phyloP scores from a whole-genome alignment of 2,329 filamentous ascomycete species.

The Alternaria viburni region DNA sequence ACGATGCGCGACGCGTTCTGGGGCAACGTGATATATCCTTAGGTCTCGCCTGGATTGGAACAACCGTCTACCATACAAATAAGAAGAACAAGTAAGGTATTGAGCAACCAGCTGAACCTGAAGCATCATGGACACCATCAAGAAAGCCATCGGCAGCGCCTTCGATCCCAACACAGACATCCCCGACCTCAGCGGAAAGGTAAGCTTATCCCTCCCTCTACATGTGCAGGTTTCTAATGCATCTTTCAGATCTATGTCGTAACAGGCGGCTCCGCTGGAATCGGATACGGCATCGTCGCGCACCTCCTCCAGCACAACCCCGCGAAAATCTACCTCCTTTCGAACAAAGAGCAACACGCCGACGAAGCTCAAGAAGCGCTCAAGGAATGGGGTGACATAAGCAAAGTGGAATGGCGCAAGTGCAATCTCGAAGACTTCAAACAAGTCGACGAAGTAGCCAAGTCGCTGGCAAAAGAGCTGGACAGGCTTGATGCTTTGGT shows the following conservation, averaged over 20 bases:
- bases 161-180: slow-evolving; percentile 51
- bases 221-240: background rate
- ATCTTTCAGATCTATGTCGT: slow-evolving; percentile 52
- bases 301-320: slow-evolving; percentile 60
- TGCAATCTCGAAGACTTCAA: slow-evolving; percentile 56
- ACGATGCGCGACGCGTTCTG: slow-evolving; percentile 8
- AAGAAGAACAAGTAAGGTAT: background rate
- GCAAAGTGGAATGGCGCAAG: slow-evolving; percentile 54
- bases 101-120: background rate
- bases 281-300: slow-evolving; percentile 59
- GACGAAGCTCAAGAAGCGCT: slow-evolving; percentile 53
- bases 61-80: background rate
- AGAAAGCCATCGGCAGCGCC: slow-evolving; percentile 14
- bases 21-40: background rate
- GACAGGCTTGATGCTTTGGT: slow-evolving; percentile 55
- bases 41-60: background rate
- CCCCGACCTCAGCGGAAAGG: slow-evolving; percentile 50
- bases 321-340: slow-evolving; percentile 56
- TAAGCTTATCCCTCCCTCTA: slow-evolving; percentile 8
- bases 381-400: slow-evolving; percentile 52
- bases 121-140: slow-evolving; percentile 34
- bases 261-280: slow-evolving; percentile 58
- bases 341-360: slow-evolving; percentile 58
- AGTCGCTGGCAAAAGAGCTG: slow-evolving; percentile 50
- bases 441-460: slow-evolving; percentile 55